These are phyloP conservation scores for Trichoderma endophyticum DNA, from an alignment of 2,329 filamentous ascomycete species.

Conservation along the genomic window DNA sequence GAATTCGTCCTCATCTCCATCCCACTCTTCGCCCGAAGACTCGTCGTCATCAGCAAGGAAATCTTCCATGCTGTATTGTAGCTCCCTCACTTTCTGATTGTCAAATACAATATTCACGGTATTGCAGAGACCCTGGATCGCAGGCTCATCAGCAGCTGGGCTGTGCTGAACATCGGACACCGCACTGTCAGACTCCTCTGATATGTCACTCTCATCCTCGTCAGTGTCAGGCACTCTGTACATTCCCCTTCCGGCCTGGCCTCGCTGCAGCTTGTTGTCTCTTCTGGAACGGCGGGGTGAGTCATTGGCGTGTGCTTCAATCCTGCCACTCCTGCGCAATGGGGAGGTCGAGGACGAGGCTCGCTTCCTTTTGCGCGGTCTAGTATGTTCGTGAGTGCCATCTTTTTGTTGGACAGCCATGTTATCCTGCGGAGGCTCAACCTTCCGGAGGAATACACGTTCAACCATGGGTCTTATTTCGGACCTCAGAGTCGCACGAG, in stretches of 20 bases:
- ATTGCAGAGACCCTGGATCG: slow-evolving; percentile 67
- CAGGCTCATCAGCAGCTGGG: slow-evolving; percentile 23
- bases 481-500: slow-evolving; percentile 74
- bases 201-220: slow-evolving; percentile 39
- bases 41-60: slow-evolving; percentile 55
- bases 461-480: slow-evolving; percentile 72
- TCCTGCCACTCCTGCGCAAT: slow-evolving; percentile 38
- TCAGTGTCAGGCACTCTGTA: slow-evolving; percentile 48
- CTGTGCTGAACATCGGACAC: background rate
- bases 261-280: slow-evolving; percentile 21
- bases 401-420: slow-evolving; percentile 26
- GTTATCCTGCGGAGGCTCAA: slow-evolving; percentile 37
- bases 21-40: slow-evolving; percentile 58
- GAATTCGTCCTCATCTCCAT: slow-evolving; percentile 54
- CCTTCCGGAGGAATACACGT: slow-evolving; percentile 59
- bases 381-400: slow-evolving; percentile 6
- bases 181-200: slow-evolving; percentile 18
- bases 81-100: slow-evolving; percentile 69
- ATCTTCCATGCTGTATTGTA: slow-evolving; percentile 67
- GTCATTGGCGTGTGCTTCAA: slow-evolving; percentile 28
- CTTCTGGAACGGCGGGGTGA: slow-evolving; percentile 16
- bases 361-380: slow-evolving; percentile 22
- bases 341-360: slow-evolving; percentile 24
- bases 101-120: slow-evolving; percentile 70
- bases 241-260: slow-evolving; percentile 26